Conservation (phyloP, 108 stramenopile genomes). For the Skeletonema costatum region DNA sequence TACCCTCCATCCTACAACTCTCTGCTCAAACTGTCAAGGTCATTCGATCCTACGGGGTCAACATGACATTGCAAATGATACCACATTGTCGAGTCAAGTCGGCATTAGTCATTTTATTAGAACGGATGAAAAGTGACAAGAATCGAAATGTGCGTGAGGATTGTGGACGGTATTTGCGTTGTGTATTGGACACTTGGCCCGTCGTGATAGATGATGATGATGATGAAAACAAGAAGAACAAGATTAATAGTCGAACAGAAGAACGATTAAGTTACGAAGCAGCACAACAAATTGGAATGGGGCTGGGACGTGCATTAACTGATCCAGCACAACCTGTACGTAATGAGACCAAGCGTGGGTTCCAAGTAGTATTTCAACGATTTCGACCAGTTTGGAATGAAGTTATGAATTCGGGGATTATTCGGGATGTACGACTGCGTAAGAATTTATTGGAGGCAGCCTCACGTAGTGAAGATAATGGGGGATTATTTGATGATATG, state of each 20-base stretch:
- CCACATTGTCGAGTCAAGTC: constrained; percentile 72
- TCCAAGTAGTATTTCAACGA: constrained; percentile 52
- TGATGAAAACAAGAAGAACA: constrained; percentile 29
- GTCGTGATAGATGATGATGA: background rate
- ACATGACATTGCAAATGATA: constrained; percentile 56
- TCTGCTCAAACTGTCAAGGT: constrained; percentile 84
- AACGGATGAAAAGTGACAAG: constrained; percentile 71
- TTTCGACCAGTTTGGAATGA: constrained; percentile 63
- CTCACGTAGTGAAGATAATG: constrained; percentile 24
- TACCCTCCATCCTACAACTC: constrained; percentile 63
- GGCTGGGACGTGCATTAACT: constrained; percentile 55
- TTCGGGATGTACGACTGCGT: constrained; percentile 54
- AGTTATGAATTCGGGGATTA: constrained; percentile 51
- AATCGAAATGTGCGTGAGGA: constrained; percentile 77
- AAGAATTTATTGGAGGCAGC: constrained; percentile 55
- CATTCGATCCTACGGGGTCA: constrained; percentile 69
- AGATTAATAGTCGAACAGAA: constrained; percentile 29
- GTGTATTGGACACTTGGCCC: constrained; percentile 65
- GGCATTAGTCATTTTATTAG: constrained; percentile 67
- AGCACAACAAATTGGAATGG: constrained; percentile 57
- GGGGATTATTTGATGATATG: constrained; percentile 44
- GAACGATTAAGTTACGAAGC: constrained; percentile 34
- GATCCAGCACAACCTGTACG: constrained; percentile 77
- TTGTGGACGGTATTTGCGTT: constrained; percentile 70
- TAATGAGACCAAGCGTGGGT: constrained; percentile 54